Percentiles rank a stretch among this genome's conserved stretches.
phyloP scores from a whole-genome alignment of 2,329 filamentous ascomycete genomes.

The Aspergillus phoenicis region DNA sequence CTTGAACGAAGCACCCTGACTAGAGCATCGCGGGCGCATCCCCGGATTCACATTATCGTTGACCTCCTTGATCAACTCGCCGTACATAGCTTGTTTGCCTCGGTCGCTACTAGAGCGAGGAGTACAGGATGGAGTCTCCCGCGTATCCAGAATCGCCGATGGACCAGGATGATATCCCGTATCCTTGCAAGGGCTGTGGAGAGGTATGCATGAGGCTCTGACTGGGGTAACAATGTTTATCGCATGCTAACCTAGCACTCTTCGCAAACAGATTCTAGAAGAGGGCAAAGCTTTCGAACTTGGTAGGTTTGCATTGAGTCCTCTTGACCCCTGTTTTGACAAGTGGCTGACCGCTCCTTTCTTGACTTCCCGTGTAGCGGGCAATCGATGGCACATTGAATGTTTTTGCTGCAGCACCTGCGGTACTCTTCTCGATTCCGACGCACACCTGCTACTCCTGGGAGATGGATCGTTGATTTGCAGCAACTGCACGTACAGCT shows the following conservation, averaged over 20 bases:
- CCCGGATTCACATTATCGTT: slow-evolving; percentile 1
- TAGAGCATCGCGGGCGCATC: slow-evolving; percentile 15
- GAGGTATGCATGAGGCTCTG: slow-evolving; percentile 60
- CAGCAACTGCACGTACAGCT: slow-evolving; percentile 99
- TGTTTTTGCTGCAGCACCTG: slow-evolving; percentile 98
- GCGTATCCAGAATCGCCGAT: slow-evolving; percentile 62
- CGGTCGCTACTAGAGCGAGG: slow-evolving; percentile 5
- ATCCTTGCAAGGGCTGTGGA: slow-evolving; percentile 90
- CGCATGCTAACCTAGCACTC: slow-evolving; percentile 15
- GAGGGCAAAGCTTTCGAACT: slow-evolving; percentile 98
- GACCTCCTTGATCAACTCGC: slow-evolving; percentile 3
- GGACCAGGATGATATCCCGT: slow-evolving; percentile 77
- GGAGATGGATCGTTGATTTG: slow-evolving; percentile 98
- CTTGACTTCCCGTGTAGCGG: slow-evolving; percentile 60
- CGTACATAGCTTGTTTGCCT: background rate
- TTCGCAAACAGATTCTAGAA: slow-evolving; percentile 74
- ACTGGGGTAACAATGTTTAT: background rate
- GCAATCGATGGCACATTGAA: slow-evolving; percentile 97
- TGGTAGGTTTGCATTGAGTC: slow-evolving; percentile 58
- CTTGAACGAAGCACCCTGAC: slow-evolving; percentile 14
- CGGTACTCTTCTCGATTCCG: slow-evolving; percentile 92
- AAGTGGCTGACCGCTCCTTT: slow-evolving; percentile 30
- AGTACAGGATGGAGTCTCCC: slow-evolving; percentile 55
- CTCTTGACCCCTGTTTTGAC: slow-evolving; percentile 3
- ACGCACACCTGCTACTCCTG: slow-evolving; percentile 93